Base-by-base conservation (phyloP, 768 basidiomycete genomes). In the Podaxis sp. region DNA sequence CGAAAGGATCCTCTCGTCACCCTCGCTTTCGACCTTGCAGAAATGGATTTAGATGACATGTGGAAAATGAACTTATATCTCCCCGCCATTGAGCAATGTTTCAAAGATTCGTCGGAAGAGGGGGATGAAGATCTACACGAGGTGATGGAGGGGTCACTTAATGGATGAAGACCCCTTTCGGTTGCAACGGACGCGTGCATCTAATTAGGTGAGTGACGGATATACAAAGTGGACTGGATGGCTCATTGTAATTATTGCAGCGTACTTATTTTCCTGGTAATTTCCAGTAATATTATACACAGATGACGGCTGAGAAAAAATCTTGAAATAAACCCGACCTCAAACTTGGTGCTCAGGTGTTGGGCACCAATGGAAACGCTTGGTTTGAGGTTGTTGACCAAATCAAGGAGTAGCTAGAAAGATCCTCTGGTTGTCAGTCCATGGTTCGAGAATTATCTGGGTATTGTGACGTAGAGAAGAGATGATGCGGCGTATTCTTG, bases 51-150 rank as follows among this genome's bases (percentile, higher is more conserved):
- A 17, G 86, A 87, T 1, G 85, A 90, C 57, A 87, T 97, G 84
- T 93, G 91, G 91, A 93, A 93, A 77, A 80, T 95, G 80, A 81
- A 80, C n/a, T 75, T 82, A 61, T 96, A 95, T 72, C 75, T 89
- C 63, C 80, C 84, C 0, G 88, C 91, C 3, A 80, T 98, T 62
- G 84, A 90, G 66, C 81, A 81, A 67, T 84, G 79, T 68, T 84
- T 88, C 64, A 62, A 65, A n/a, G 87, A 87, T 60, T 82, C 82
- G 2, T 72, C 70, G 22, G 84, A 83, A 26, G 85, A 84, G 54
- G 81, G 77, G 33, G 82, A 71, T 28, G 77, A 76, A 38, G 78
- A 78, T 59, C 72, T 71, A n/a, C 72, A 69, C 49, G 66, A 40
- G 26, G 56, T 61, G 22, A 59, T 70, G 51, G 68, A 67, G 53